Evolutionary conservation across 176 grass and related monocot genomes (phyloP).

Genomic region (Tillandsia leiboldiana): DNA sequence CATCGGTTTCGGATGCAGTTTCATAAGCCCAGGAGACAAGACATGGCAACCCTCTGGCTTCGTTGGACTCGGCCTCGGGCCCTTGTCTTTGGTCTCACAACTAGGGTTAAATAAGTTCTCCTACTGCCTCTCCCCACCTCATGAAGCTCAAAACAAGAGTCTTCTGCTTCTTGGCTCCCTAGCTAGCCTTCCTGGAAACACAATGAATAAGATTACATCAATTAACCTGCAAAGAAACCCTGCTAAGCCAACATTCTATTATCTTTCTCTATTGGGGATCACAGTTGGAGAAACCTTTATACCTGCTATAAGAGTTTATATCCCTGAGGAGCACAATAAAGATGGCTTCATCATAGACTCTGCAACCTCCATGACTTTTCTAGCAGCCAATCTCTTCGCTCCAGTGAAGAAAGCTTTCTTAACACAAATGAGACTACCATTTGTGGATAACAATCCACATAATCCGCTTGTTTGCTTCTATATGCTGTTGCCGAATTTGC

Average conservation of each 20-base stretch:
- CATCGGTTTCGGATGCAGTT: slow-evolving; percentile 53
- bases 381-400: slow-evolving; percentile 21
- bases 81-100: slow-evolving; percentile 59
- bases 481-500: slow-evolving; percentile 4
- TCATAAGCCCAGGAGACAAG: slow-evolving; percentile 32
- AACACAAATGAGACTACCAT: slow-evolving; percentile 28
- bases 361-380: slow-evolving; percentile 38
- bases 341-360: slow-evolving; percentile 61
- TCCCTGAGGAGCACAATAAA: slow-evolving; percentile 29
- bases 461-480: slow-evolving; percentile 35
- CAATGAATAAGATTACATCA: slow-evolving; percentile 20
- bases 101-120: slow-evolving; percentile 45
- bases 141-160: slow-evolving; percentile 22
- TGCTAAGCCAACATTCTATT: slow-evolving; percentile 43
- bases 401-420: slow-evolving; percentile 31
- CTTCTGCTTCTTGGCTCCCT: slow-evolving; percentile 49
- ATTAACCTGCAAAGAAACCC: slow-evolving; percentile 31
- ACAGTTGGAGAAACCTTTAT: slow-evolving; percentile 34
- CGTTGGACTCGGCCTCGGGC: slow-evolving; percentile 44
- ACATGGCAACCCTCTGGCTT: slow-evolving; percentile 45
- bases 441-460: background rate
- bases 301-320: slow-evolving; percentile 13
- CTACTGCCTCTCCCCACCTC: slow-evolving; percentile 49
- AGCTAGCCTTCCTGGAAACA: slow-evolving; percentile 21
- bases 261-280: slow-evolving; percentile 38